A percentile compares a stretch with the other conserved stretches of the same genome.
Evolutionary conservation across 2,329 filamentous ascomycete species (phyloP).

Genomic region (Diaporthe batatas): DNA sequence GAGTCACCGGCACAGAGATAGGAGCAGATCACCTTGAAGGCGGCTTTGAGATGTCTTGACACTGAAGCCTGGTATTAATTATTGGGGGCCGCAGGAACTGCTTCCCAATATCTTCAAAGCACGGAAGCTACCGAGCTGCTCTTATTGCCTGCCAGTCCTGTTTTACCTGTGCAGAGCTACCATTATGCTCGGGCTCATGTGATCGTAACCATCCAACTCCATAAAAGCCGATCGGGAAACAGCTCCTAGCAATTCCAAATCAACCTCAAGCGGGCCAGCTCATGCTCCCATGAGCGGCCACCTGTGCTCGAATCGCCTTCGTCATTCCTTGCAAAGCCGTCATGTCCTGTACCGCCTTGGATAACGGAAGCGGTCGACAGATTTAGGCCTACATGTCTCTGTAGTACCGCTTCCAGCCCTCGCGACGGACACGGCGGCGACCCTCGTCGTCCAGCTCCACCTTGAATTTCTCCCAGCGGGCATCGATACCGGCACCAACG

Average conservation of each 20-base stretch:
- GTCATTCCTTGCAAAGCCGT: neutral
- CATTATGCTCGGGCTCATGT: conserved; percentile 1
- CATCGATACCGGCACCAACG: conserved; percentile 82
- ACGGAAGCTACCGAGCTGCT: conserved; percentile 13
- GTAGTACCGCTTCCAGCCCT: conserved; percentile 88
- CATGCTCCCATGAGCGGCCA: neutral
- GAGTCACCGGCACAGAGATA: conserved; percentile 50
- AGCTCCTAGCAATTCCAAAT: neutral
- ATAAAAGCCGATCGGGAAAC: conserved; percentile 22
- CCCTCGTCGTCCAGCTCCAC: conserved; percentile 78
- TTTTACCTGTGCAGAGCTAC: conserved; percentile 37
- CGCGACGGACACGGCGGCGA: conserved; percentile 73
- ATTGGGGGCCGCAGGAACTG: neutral
- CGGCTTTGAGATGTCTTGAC: neutral
- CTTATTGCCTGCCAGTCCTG: conserved; percentile 37
- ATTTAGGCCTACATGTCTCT: conserved; percentile 38
- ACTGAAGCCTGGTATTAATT: neutral
- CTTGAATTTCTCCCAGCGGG: conserved; percentile 89
- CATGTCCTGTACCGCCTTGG: neutral
- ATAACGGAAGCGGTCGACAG: neutral
- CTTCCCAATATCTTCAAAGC: neutral
- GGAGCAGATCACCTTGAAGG: conserved; percentile 58
- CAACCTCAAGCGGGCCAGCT: neutral
- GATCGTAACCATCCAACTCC: conserved; percentile 44
- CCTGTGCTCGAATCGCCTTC: neutral